Conservation (phyloP, 202 grass and related monocot species). For the Carex sylvatica region DNA sequence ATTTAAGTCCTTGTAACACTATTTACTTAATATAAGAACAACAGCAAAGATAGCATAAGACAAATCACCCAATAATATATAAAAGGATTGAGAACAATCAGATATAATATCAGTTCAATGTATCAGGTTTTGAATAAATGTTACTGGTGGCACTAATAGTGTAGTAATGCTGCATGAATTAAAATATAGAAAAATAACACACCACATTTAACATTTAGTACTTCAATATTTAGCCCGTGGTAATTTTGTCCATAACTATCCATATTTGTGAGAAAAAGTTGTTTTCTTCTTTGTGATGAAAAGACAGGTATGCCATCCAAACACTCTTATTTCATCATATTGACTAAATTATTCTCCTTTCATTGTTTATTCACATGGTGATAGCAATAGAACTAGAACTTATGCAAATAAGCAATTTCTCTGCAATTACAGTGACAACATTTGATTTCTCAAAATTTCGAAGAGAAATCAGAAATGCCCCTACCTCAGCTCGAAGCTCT, state of each 20-base stretch:
- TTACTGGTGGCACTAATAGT: background rate
- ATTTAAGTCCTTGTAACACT: background rate
- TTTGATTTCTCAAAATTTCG: background rate
- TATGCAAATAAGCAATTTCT: background rate
- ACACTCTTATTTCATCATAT: background rate
- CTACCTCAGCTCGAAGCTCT: slow-evolving; percentile 78
- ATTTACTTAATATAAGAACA: background rate
- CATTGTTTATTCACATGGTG: background rate
- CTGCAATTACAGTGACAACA: background rate
- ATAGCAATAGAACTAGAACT: background rate
- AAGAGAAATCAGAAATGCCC: slow-evolving; percentile 20
- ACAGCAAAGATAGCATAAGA: background rate
- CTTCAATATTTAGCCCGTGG: background rate
- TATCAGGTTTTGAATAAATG: background rate
- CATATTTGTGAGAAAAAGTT: background rate
- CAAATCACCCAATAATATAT: background rate
- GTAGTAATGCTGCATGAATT: background rate
- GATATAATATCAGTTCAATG: background rate
- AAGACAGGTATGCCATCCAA: background rate
- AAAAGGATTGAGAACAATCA: background rate
- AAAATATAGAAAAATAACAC: background rate
- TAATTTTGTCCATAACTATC: background rate
- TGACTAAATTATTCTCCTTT: background rate
- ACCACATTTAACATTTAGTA: background rate
- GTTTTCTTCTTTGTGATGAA: background rate